These are phyloP conservation scores for Acacia concinna DNA, from an alignment of 331 rosid species.

Conservation along the genomic window DNA sequence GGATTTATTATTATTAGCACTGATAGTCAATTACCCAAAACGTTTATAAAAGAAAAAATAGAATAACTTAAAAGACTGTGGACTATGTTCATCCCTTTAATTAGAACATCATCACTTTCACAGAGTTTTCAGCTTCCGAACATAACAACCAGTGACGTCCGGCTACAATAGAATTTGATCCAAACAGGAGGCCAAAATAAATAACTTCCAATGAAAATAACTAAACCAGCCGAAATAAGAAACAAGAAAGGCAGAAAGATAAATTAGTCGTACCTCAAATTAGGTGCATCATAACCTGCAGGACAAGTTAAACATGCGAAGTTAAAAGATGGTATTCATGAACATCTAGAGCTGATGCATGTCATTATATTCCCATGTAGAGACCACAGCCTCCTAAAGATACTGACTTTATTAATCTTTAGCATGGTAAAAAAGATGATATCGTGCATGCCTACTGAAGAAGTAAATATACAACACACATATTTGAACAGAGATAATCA, in stretches of 20 bases:
- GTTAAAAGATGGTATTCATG: slow-evolving; percentile 11
- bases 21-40: neutral
- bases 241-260: neutral
- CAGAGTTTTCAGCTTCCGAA: neutral
- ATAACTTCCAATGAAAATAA: neutral
- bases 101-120: neutral
- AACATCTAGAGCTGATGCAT: neutral
- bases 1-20: neutral
- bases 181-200: neutral
- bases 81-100: neutral
- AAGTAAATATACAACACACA: neutral
- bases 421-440: neutral
- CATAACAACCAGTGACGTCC: neutral
- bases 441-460: neutral
- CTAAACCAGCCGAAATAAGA: neutral
- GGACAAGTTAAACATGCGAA: neutral
- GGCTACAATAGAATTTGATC: neutral
- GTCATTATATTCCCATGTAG: neutral
- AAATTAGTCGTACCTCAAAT: slow-evolving; percentile 43
- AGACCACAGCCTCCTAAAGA: neutral
- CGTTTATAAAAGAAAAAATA: neutral
- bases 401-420: neutral
- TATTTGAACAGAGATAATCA: neutral
- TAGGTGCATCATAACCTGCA: slow-evolving; percentile 69
- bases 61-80: neutral